Evolutionary conservation across 257 asterid genomes (phyloP).

Genomic region (Solanum dulcamara): DNA sequence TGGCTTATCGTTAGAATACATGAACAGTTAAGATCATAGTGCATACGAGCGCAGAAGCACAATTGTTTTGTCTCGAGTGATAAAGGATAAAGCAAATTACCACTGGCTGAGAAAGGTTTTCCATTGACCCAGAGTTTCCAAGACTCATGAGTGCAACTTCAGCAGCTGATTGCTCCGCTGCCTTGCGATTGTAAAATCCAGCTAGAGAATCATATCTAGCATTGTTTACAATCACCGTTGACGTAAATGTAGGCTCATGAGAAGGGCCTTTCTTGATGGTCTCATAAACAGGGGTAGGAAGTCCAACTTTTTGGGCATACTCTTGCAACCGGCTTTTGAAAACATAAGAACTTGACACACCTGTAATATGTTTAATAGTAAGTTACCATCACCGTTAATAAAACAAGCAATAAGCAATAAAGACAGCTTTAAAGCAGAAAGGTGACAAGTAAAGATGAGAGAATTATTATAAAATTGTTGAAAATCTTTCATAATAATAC

Average conservation of each 20-base stretch:
- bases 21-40: not conserved
- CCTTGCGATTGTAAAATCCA: constrained; percentile 84
- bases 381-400: not conserved
- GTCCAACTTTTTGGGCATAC: constrained; percentile 75
- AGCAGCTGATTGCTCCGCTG: constrained; percentile 99
- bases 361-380: constrained; percentile 21
- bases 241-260: constrained; percentile 72
- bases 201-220: constrained; percentile 77
- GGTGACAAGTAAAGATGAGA: not conserved
- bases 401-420: not conserved
- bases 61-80: not conserved
- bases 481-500: not conserved
- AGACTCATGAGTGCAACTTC: constrained; percentile 84
- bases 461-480: too few species aligned
- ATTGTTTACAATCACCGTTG: constrained; percentile 51
- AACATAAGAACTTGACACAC: constrained; percentile 62
- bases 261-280: constrained; percentile 86
- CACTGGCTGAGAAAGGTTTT: constrained; percentile 63
- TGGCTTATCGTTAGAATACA: not conserved
- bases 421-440: not conserved
- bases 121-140: constrained; percentile 23
- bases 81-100: constrained; percentile 23
- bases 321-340: constrained; percentile 94
- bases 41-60: not conserved
- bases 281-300: constrained; percentile 62